Evolutionary conservation across 148 eudicot species (phyloP).

Genomic region (Rheum nobile): DNA sequence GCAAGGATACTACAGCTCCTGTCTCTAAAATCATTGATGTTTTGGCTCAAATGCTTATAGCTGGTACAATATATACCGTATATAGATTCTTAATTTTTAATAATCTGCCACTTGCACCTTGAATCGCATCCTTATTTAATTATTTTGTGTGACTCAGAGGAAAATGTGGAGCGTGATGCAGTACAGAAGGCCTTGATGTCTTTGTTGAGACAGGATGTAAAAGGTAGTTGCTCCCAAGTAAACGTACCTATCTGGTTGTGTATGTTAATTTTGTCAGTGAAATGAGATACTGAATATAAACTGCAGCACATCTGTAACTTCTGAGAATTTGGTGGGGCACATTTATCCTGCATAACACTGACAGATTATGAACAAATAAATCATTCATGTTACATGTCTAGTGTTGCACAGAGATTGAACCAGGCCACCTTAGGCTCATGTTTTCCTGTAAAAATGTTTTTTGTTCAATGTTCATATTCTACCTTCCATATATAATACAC

Average conservation of each 20-base stretch:
- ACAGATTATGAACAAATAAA: too few relatives aligned
- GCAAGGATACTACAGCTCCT: conserved; percentile 92
- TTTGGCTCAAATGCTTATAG: conserved; percentile 81
- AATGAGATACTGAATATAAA: too few relatives aligned
- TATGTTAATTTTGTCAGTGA: too few relatives aligned
- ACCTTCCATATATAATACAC: background rate
- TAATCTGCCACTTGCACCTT: background rate
- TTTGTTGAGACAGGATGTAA: conserved; percentile 87
- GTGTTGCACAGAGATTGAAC: too few relatives aligned
- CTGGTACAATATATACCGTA: conserved; percentile 39
- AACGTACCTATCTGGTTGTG: background rate
- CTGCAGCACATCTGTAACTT: too few relatives aligned
- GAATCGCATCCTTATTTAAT: conserved; percentile 5
- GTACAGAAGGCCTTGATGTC: conserved; percentile 92
- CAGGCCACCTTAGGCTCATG: too few relatives aligned
- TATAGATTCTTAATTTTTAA: background rate
- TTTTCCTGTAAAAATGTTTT: too few relatives aligned
- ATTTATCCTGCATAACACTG: too few relatives aligned
- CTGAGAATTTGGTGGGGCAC: too few relatives aligned
- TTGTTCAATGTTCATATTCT: background rate
- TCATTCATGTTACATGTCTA: too few relatives aligned
- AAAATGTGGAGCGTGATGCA: conserved; percentile 97
- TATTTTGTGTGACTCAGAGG: conserved; percentile 42
- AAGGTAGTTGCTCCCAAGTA: conserved; percentile 29
- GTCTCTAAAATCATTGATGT: conserved; percentile 88